Percentiles rank a stretch among this genome's conserved stretches.
phyloP scores from a whole-genome alignment of 164 flowering plant species.

The Platanus orientalis region DNA sequence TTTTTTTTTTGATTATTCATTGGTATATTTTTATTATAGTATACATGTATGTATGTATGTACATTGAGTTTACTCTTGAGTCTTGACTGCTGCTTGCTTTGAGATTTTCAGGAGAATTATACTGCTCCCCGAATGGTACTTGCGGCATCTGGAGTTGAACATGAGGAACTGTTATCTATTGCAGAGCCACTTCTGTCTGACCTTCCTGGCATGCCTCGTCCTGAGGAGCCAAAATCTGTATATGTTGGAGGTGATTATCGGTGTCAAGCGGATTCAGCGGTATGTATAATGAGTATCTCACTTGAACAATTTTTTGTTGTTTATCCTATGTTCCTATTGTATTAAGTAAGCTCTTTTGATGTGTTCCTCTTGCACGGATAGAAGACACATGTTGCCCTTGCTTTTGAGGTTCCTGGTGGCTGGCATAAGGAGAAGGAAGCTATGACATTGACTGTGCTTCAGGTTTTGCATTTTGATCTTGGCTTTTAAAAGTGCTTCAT shows the following conservation, averaged over 20 bases:
- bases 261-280: slow-evolving; percentile 68
- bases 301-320: background rate
- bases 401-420: slow-evolving; percentile 91
- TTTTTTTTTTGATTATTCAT: background rate
- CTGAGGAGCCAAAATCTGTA: slow-evolving; percentile 51
- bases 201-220: slow-evolving; percentile 48
- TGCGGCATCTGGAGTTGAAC: slow-evolving; percentile 94
- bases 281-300: slow-evolving; percentile 25
- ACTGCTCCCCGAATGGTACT: slow-evolving; percentile 90
- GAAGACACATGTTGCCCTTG: slow-evolving; percentile 82
- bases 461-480: slow-evolving; percentile 40
- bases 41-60: background rate
- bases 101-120: slow-evolving; percentile 58
- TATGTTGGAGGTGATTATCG: slow-evolving; percentile 89
- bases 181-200: slow-evolving; percentile 89
- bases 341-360: background rate
- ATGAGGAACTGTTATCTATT: slow-evolving; percentile 58
- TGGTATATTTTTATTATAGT: no score
- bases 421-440: slow-evolving; percentile 77
- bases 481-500: slow-evolving; percentile 1
- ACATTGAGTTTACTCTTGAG: background rate
- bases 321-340: background rate
- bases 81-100: slow-evolving; percentile 14
- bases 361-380: slow-evolving; percentile 18
- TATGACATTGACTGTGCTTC: slow-evolving; percentile 73